Evolutionary conservation across 2,329 filamentous ascomycete species (phyloP), one percentile per base, ranked within the genome.

Genomic region (Aureobasidium sp.): DNA sequence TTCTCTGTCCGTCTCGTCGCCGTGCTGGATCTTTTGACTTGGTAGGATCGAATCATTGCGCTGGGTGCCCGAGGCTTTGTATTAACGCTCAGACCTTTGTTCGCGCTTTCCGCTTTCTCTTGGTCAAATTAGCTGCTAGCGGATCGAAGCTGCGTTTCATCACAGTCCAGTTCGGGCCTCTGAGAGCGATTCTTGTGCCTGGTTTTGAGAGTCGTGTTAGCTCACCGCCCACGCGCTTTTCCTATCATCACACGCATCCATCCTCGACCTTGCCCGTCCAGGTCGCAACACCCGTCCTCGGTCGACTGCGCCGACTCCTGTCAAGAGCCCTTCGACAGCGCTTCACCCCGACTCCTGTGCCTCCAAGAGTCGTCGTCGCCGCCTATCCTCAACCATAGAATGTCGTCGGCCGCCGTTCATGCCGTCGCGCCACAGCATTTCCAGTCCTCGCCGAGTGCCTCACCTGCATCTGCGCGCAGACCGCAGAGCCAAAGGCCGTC

Each of bases 381-480:
- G 49, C 42, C 53, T 41, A 39, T 48, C 14, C 39, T 59, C 48
- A 52, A 59, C 48, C 47, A 58, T 64, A 66, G 63, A 62, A 72
- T 72, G 70, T 72, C 70, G 67, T 70, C 69, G 58, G 70, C 70
- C 63, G 70, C 68, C 31, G 65, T 70, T 63, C 70, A 71, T 45
- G 66, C 69, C 60, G 62, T 66, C 64, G 56, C 68, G 64, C 67
- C 67, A 53, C 68, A 68, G 45, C 61, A 63, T 44, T 58, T 62
- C 29, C 65, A 51, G 51, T 61, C 45, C 53, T 65, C 65, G 53
- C 62, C 63, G 59, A 68, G 52, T 63, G 65, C 70, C 65, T 72
- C 75, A 37, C 71, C 75, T 29, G 67, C 69, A 44, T 73, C 73
- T 34, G 70, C 75, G 61, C 69, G 73, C 58, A 73, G 72, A 62